Conservation (phyloP, 139 green algal genomes). For the Yamagishiella unicocca region DNA sequence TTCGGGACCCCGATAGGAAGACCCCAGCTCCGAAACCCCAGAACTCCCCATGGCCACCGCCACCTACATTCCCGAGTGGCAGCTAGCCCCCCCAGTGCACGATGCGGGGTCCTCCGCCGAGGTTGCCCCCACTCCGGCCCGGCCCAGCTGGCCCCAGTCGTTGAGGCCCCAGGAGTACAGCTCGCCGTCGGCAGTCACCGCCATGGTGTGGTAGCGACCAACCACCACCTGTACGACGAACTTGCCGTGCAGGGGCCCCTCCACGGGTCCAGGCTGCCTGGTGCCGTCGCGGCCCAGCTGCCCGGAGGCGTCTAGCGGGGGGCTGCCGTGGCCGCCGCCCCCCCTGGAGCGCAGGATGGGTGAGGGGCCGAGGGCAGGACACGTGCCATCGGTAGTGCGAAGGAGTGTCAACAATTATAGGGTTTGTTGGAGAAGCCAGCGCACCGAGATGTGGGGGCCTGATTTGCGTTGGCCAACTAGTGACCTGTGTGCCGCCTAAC, state of each 20-base stretch:
- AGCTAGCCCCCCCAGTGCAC: slow-evolving; percentile 43
- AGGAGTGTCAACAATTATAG: too few relatives aligned
- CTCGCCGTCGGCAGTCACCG: slow-evolving; percentile 57
- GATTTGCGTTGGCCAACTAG: too few relatives aligned
- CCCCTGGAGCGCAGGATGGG: slow-evolving; percentile 57
- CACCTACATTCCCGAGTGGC: slow-evolving; percentile 43
- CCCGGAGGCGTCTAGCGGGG: slow-evolving; percentile 62
- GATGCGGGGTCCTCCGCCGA: slow-evolving; percentile 16
- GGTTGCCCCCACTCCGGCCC: slow-evolving; percentile 19
- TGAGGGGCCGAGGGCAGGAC: background rate
- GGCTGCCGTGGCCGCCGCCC: slow-evolving; percentile 72
- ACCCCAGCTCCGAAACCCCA: too few relatives aligned
- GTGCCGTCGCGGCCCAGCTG: slow-evolving; percentile 67
- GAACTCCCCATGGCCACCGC: too few relatives aligned
- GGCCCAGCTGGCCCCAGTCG: slow-evolving; percentile 79
- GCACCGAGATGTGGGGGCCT: too few relatives aligned
- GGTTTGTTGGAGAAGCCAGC: too few relatives aligned
- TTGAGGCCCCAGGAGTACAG: slow-evolving; percentile 80
- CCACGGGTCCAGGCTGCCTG: background rate
- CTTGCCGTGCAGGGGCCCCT: slow-evolving; percentile 3
- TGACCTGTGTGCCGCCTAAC: too few relatives aligned
- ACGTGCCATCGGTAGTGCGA: too few relatives aligned
- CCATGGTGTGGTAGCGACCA: slow-evolving; percentile 70
- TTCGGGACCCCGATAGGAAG: too few relatives aligned
- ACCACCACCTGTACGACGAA: slow-evolving; percentile 40